Conservation (phyloP, 2,329 filamentous ascomycete species). For the Penicillium janthinellum region DNA sequence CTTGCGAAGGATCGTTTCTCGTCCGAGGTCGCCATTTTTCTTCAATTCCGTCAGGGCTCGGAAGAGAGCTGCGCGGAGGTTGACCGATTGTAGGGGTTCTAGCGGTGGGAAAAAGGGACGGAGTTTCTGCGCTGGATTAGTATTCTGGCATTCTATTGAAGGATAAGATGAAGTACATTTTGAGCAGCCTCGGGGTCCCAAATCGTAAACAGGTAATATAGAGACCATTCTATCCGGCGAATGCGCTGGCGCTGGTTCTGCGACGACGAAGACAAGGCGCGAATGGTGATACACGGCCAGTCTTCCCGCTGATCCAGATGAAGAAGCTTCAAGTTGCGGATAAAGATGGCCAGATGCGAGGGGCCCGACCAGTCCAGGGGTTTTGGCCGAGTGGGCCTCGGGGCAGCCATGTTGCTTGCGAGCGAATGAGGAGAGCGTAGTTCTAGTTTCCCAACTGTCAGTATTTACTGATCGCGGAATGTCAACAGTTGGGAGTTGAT, state of each 20-base stretch:
- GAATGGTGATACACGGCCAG: slow-evolving; percentile 74
- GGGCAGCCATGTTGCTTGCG: slow-evolving; percentile 35
- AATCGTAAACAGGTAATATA: slow-evolving; percentile 82
- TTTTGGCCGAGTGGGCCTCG: slow-evolving; percentile 34
- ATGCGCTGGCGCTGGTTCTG: slow-evolving; percentile 82
- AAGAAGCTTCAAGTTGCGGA: slow-evolving; percentile 81
- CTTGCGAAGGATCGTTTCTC: slow-evolving; percentile 80
- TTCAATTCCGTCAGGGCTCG: slow-evolving; percentile 81
- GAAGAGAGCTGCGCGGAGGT: slow-evolving; percentile 81
- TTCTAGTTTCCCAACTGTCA: background rate
- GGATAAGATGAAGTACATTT: slow-evolving; percentile 55
- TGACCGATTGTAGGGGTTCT: slow-evolving; percentile 87
- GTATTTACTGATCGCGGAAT: slow-evolving; percentile 1
- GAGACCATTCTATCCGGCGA: slow-evolving; percentile 80
- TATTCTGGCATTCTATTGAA: background rate
- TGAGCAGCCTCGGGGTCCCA: slow-evolving; percentile 78
- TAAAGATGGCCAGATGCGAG: slow-evolving; percentile 66
- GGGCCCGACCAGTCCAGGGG: slow-evolving; percentile 45
- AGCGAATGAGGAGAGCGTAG: slow-evolving; percentile 10
- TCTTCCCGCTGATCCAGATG: slow-evolving; percentile 74
- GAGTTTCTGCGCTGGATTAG: slow-evolving; percentile 67
- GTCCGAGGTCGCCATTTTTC: slow-evolving; percentile 78
- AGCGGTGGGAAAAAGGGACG: slow-evolving; percentile 87
- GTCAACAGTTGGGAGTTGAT: slow-evolving; percentile 33
- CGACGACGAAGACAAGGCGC: slow-evolving; percentile 70